Conservation (phyloP, 2,329 filamentous ascomycete genomes). For the Cercospora berteroae region DNA sequence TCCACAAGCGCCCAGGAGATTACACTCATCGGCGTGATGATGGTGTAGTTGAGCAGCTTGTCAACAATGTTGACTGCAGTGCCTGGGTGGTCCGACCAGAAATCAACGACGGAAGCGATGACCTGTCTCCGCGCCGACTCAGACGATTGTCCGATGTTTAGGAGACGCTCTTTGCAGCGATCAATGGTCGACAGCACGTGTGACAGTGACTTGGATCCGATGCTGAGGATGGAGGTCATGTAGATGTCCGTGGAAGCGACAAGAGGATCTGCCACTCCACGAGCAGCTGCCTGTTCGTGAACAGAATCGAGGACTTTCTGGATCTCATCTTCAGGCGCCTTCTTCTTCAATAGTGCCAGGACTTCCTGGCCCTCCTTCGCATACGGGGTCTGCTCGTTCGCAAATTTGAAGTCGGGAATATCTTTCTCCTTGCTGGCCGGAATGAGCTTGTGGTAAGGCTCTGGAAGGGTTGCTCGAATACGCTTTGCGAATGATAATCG, state of each 20-base stretch:
- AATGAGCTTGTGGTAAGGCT: slow-evolving; percentile 77
- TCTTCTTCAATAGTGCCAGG: slow-evolving; percentile 73
- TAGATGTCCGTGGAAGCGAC: slow-evolving; percentile 90
- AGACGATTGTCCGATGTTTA: slow-evolving; percentile 73
- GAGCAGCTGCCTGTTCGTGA: slow-evolving; percentile 70
- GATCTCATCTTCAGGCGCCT: slow-evolving; percentile 83
- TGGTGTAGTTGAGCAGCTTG: slow-evolving; percentile 96
- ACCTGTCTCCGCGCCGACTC: slow-evolving; percentile 81
- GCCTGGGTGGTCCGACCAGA: slow-evolving; percentile 91
- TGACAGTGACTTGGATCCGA: slow-evolving; percentile 92
- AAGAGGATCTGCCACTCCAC: slow-evolving; percentile 68
- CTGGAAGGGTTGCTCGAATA: slow-evolving; percentile 88
- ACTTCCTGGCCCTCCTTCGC: slow-evolving; percentile 80
- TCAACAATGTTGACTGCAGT: slow-evolving; percentile 90
- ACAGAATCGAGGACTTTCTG: slow-evolving; percentile 76
- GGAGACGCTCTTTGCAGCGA: slow-evolving; percentile 82
- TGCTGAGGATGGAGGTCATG: slow-evolving; percentile 86
- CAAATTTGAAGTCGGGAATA: slow-evolving; percentile 92
- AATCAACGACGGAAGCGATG: slow-evolving; percentile 82
- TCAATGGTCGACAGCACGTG: slow-evolving; percentile 96
- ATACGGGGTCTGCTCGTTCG: slow-evolving; percentile 72
- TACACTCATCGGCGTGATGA: slow-evolving; percentile 80
- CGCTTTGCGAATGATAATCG: slow-evolving; percentile 92
- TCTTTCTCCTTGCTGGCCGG: slow-evolving; percentile 88
- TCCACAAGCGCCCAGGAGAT: slow-evolving; percentile 85